Percentiles rank a stretch among this genome's conserved stretches.
These are phyloP conservation scores for Nemania serpens DNA, from an alignment of 2,329 filamentous ascomycete genomes.

Conservation along the genomic window DNA sequence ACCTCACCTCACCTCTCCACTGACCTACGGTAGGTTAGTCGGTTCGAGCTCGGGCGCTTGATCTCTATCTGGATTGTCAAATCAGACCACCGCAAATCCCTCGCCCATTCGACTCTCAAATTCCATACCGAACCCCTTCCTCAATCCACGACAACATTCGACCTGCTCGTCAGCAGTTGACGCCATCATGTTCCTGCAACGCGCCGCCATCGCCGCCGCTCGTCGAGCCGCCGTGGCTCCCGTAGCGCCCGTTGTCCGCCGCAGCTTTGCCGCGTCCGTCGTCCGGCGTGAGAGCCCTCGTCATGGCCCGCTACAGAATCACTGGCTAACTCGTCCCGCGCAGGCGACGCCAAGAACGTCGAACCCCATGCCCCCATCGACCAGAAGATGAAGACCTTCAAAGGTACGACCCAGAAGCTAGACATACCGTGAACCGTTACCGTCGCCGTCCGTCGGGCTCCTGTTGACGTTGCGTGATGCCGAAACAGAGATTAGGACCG, in stretches of 20 bases:
- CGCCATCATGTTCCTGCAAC: conserved; percentile 65
- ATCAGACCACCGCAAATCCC: conserved; percentile 57
- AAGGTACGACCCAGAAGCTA: conserved; percentile 47
- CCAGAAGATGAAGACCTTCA: conserved; percentile 48
- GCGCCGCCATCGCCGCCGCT: conserved; percentile 63
- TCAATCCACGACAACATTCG: not conserved
- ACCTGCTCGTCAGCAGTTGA: conserved; percentile 31
- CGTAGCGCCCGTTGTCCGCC: conserved; percentile 57
- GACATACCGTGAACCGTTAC: not conserved
- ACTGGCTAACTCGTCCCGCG: conserved; percentile 29
- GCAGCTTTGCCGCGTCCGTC: conserved; percentile 64
- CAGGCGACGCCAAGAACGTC: conserved; percentile 51
- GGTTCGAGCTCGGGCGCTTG: conserved; percentile 21
- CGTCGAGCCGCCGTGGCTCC: conserved; percentile 62
- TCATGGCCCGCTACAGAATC: too few species aligned
- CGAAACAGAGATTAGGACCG: conserved; percentile 74
- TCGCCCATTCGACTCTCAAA: conserved; percentile 21
- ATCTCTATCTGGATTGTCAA: conserved; percentile 37
- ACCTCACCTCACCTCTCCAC: not conserved
- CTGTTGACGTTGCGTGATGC: conserved; percentile 35
- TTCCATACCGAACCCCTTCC: conserved; percentile 11
- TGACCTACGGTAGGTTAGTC: conserved; percentile 4
- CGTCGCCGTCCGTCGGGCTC: conserved; percentile 5
- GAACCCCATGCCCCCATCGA: conserved; percentile 50
- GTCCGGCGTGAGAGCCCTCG: conserved; percentile 59